Base-by-base conservation (phyloP, 2,329 filamentous ascomycete species). In the Botryotinia globosa region DNA sequence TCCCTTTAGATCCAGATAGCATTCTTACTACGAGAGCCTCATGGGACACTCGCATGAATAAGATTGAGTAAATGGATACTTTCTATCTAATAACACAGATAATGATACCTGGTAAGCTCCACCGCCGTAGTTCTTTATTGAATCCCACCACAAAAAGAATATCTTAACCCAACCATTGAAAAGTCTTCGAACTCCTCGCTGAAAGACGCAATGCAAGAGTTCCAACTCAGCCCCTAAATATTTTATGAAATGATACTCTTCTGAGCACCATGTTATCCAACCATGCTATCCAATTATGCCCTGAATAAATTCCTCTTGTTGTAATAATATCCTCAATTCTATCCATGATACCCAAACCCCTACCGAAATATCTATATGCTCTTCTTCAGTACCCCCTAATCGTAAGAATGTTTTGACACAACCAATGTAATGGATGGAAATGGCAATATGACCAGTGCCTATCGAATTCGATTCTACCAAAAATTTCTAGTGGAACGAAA, bases 361-460 rank as follows among this genome's bases (percentile, higher is more conserved):
- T 1, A 51, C 7, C 32, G 2, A 66, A 7, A 63, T 32, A n/a
- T n/a, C 20, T 18, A 16, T 25, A 48, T 34, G 29, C 18, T 64
- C 42, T 22, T 48, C 32, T 22, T 4, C 45, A 16, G 48, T 37
- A 16, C 22, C 22, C 22, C 34, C 44, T 32, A 25, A 37, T 66
- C 14, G 44, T 66, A 39, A 66, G n/a, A 32, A n/a, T 54, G 3
- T 54, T 8, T 14, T 9, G 2, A 66, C 44, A 51, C 44, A 66
- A 12, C 63, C 63, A 66, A 66, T n/a, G 25, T n/a, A n/a, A 51
- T 51, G 63, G 63, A 66, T 66, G 63, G 44, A 51, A 42, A 18
- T 42, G 2, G 34, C 22, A 29, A 8, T n/a, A 20, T 29, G 61
- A 22, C 44, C 22, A 14, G n/a, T 25, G 8, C 29, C 12, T 20